Conservation (phyloP, 129 eudicot genomes). For the Centrapalus pauciflorus region DNA sequence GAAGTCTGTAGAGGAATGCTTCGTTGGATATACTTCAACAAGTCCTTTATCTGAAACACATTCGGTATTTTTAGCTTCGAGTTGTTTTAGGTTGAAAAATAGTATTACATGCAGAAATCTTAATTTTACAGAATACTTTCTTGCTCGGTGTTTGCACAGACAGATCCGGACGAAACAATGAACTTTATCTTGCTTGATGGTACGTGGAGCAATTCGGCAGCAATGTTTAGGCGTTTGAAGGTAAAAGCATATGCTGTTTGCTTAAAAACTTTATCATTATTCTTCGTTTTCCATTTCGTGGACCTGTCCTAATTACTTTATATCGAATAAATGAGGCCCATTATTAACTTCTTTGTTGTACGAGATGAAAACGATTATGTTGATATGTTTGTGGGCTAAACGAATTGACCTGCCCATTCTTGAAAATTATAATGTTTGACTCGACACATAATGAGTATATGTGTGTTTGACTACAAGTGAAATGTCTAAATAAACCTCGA, state of each 20-base stretch:
- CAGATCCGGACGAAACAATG: slow-evolving; percentile 31
- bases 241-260: slow-evolving; percentile 29
- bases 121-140: neutral
- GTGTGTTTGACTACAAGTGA: no score
- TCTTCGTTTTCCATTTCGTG: no score
- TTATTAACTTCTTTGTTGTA: no score
- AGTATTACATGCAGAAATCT: no score
- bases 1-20: slow-evolving; percentile 58
- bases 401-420: no score
- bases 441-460: no score
- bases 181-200: slow-evolving; percentile 87
- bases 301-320: no score
- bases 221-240: slow-evolving; percentile 94
- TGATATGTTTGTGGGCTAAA: no score
- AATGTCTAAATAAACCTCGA: no score
- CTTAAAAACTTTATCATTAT: neutral
- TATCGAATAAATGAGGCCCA: no score
- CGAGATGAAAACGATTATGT: no score
- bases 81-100: neutral
- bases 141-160: slow-evolving; percentile 37
- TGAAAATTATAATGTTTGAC: no score
- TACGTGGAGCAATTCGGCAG: slow-evolving; percentile 97
- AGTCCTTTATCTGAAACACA: slow-evolving; percentile 18
- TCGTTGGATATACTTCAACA: slow-evolving; percentile 27
- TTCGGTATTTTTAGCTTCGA: slow-evolving; percentile 32